A percentile compares a stretch with the other conserved stretches of the same genome.
These are phyloP conservation scores for Diphasiastrum complanatum DNA, from an alignment of 83 land plant genomes.

Conservation along the genomic window DNA sequence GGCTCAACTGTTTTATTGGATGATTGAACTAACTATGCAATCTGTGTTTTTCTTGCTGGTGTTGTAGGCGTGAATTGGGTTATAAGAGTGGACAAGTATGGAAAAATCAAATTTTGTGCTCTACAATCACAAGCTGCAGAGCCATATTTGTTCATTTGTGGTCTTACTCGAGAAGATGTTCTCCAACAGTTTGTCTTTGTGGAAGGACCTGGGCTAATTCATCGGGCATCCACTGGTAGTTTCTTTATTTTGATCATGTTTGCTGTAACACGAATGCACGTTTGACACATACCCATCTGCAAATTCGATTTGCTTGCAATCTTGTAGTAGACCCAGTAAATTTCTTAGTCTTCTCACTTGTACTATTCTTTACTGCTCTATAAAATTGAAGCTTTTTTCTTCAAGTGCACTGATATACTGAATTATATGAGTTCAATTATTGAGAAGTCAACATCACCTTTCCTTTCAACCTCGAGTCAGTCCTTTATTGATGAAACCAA, in stretches of 20 bases:
- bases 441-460: too few species aligned
- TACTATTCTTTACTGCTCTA: too few species aligned
- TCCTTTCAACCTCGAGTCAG: too few species aligned
- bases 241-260: not conserved
- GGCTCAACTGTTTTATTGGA: not conserved
- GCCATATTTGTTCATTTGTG: slow-evolving; percentile 64
- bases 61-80: slow-evolving; percentile 75
- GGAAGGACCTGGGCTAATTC: slow-evolving; percentile 61
- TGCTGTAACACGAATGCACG: not conserved
- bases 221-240: slow-evolving; percentile 73
- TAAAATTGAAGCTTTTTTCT: too few species aligned
- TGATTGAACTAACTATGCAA: too few species aligned
- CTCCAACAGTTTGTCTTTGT: slow-evolving; percentile 63
- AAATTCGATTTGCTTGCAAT: too few species aligned
- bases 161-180: slow-evolving; percentile 63
- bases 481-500: too few species aligned
- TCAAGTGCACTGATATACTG: too few species aligned
- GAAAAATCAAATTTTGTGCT: slow-evolving; percentile 73
- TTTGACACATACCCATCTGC: too few species aligned
- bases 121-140: slow-evolving; percentile 82
- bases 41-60: not conserved
- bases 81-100: slow-evolving; percentile 60
- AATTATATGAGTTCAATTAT: too few species aligned
- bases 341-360: too few species aligned
- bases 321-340: too few species aligned